Base-by-base conservation (phyloP, 1,139 yeast genomes). In the Sugiyamaella japonica region DNA sequence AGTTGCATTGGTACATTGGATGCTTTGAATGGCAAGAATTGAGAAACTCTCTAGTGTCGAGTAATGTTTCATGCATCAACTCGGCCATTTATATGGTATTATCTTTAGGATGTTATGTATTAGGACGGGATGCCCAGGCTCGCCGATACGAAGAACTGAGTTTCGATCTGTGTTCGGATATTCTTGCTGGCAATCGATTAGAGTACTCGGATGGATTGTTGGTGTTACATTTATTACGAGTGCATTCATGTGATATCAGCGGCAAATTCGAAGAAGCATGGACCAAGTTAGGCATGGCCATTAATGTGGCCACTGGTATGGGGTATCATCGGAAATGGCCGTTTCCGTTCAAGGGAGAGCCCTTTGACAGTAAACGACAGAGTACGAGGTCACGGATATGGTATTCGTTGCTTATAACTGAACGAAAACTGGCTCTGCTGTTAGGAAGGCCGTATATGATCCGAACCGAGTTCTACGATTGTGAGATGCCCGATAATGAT, bases 311-410 rank as follows among this genome's bases (percentile, higher is more conserved):
- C 12, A 56, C 56, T 17, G 54, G 57, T 7, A 61, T 61, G 63
- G 63, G 63, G 8, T 59, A 55, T 44, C 63, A 61, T 48, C 58
- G 63, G 2, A 50, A 58, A 28, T 56, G 61, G 61, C 50, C 56
- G n/a, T 53, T 23, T 32, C 40, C 45, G n/a, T 51, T 13, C 48
- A 49, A 41, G 25, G 50, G 48, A 20, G 47, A 52, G 41, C 34
- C 50, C 2, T 15, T 16, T 15, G 47, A 49, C 16, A 37, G 36
- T 28, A 43, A 45, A 29, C 23, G 36, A 20, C 41, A 50, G 20
- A 12, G 23, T n/a, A 31, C 25, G 41, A 34, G 59, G n/a, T 49
- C 59, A 2, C 50, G 63, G 5, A 48, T 58, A 8, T 61, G 62
- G 63, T 57, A 48, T 40, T 53, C 62, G 5, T 38, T 61, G 23